These are phyloP conservation scores for Paracoccidioides brasiliensis DNA, from an alignment of 2,329 filamentous ascomycete species.

Conservation along the genomic window DNA sequence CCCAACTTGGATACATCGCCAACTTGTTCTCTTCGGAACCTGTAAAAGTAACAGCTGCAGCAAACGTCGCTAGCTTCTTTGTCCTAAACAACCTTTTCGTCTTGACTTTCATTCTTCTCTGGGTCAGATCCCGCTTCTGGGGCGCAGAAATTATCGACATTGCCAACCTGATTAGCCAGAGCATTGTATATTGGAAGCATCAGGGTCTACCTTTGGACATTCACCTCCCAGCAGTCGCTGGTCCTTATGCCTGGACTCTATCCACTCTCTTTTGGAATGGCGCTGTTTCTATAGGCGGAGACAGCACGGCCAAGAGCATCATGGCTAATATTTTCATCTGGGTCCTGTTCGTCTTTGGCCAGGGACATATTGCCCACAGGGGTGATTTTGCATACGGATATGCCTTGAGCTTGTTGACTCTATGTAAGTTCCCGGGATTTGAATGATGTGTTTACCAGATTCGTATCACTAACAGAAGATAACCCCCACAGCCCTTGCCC, in stretches of 20 bases:
- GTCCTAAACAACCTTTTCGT: slow-evolving; percentile 74
- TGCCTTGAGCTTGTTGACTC: slow-evolving; percentile 57
- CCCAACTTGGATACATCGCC: slow-evolving; percentile 62
- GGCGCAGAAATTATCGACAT: slow-evolving; percentile 63
- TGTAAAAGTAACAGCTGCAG: slow-evolving; percentile 53
- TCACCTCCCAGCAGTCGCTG: slow-evolving; percentile 61
- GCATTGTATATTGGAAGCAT: slow-evolving; percentile 68
- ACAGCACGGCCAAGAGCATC: slow-evolving; percentile 56
- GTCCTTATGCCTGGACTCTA: slow-evolving; percentile 74
- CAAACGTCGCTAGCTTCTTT: slow-evolving; percentile 70
- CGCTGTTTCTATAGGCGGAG: slow-evolving; percentile 62
- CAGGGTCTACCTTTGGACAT: slow-evolving; percentile 58
- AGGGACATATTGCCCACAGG: slow-evolving; percentile 60
- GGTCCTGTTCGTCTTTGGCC: slow-evolving; percentile 63
- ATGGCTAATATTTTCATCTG: slow-evolving; percentile 82
- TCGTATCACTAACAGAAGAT: slow-evolving; percentile 6
- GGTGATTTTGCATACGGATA: slow-evolving; percentile 72
- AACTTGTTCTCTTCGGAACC: slow-evolving; percentile 59
- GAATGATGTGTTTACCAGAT: neutral
- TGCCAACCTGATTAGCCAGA: slow-evolving; percentile 71
- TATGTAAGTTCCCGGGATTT: slow-evolving; percentile 39
- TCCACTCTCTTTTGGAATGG: slow-evolving; percentile 83
- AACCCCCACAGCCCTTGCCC: slow-evolving; percentile 45
- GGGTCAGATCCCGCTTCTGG: slow-evolving; percentile 62
- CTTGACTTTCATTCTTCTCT: slow-evolving; percentile 71